A percentile compares a stretch with the other conserved stretches of the same genome.
phyloP scores from a whole-genome alignment of 2,329 filamentous ascomycete genomes.

The Neopestalotiopsis rosae region DNA sequence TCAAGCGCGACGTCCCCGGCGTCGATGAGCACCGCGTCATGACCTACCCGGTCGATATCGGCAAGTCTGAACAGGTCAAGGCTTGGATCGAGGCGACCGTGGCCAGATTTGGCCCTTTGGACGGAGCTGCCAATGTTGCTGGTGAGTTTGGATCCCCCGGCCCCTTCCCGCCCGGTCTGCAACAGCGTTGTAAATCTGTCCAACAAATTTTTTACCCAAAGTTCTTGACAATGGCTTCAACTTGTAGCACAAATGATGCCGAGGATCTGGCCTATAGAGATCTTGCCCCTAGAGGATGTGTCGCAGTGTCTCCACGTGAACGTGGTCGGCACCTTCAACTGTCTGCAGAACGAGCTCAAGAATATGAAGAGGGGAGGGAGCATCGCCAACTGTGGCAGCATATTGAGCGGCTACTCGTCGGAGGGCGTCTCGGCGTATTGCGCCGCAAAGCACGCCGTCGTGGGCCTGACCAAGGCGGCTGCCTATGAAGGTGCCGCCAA shows the following conservation, averaged over 20 bases:
- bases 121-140: slow-evolving; percentile 42
- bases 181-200: too few species aligned
- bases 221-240: not conserved
- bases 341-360: slow-evolving; percentile 50
- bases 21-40: slow-evolving; percentile 17
- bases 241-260: not conserved
- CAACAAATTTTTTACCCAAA: not conserved
- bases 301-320: slow-evolving; percentile 48
- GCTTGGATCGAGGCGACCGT: slow-evolving; percentile 39
- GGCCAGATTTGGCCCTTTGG: slow-evolving; percentile 32
- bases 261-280: slow-evolving; percentile 20
- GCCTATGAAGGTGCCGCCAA: slow-evolving; percentile 33
- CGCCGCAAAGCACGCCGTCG: slow-evolving; percentile 29
- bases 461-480: slow-evolving; percentile 27
- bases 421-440: slow-evolving; percentile 34
- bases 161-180: too few species aligned
- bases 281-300: slow-evolving; percentile 44
- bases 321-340: slow-evolving; percentile 52
- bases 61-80: slow-evolving; percentile 35
- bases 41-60: slow-evolving; percentile 33
- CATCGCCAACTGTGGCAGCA: slow-evolving; percentile 50
- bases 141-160: slow-evolving; percentile 26
- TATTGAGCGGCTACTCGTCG: slow-evolving; percentile 43
- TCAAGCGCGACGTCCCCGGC: slow-evolving; percentile 30
- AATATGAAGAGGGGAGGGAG: slow-evolving; percentile 43